Conservation (phyloP, 495 filamentous ascomycete species). For the Lasiosphaeris hirsuta region DNA sequence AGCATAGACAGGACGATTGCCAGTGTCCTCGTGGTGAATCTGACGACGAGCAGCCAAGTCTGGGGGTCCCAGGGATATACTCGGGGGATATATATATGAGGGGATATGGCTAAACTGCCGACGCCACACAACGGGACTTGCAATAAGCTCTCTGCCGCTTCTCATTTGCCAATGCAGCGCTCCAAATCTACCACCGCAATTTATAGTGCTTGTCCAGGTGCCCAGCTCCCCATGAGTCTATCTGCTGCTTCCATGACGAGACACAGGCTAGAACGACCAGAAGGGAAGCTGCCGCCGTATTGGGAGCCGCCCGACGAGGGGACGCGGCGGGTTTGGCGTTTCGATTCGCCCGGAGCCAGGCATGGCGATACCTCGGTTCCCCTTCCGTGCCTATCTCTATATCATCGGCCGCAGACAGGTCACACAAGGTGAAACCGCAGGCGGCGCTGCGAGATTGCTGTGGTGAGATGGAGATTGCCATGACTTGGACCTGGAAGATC, state of each 20-base stretch:
- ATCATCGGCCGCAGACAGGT: neutral
- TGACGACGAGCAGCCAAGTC: too few species aligned
- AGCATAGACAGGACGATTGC: too few species aligned
- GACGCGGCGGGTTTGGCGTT: neutral
- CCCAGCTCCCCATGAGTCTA: conserved; percentile 1
- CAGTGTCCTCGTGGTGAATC: too few species aligned
- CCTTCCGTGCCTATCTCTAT: neutral
- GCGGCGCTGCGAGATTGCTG: neutral
- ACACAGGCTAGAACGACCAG: neutral
- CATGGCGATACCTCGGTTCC: neutral
- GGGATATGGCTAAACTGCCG: conserved; percentile 17
- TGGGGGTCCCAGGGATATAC: too few species aligned
- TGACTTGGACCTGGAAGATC: conserved; percentile 5
- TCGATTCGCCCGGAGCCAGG: neutral
- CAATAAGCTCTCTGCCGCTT: conserved; percentile 4
- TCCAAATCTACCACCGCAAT: neutral
- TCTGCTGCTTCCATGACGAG: conserved; percentile 3
- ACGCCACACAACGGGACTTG: neutral
- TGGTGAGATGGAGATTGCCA: neutral
- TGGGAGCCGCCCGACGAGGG: neutral
- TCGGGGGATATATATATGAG: neutral
- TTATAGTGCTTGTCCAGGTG: neutral
- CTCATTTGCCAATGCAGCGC: conserved; percentile 3
- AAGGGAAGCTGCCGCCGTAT: neutral
- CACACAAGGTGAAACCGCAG: neutral